phyloP scores from a whole-genome alignment of 2,329 filamentous ascomycete genomes.

The Fusarium phyllophilum region DNA sequence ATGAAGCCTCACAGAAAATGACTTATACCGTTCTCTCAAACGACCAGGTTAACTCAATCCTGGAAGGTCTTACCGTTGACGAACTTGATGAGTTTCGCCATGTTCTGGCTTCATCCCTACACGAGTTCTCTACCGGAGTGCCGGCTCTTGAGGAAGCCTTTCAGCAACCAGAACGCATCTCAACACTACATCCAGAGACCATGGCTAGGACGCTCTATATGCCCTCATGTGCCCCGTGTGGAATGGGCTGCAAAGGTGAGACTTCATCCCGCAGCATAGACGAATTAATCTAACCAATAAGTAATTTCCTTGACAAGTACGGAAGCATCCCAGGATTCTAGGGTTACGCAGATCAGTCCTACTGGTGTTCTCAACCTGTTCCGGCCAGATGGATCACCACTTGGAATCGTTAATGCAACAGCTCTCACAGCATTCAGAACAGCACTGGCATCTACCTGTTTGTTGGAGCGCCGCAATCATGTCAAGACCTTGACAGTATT shows the following conservation, averaged over 20 bases:
- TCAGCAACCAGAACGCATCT: slow-evolving; percentile 66
- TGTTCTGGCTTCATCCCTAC: slow-evolving; percentile 62
- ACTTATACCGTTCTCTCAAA: slow-evolving; percentile 68
- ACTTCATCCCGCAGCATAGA: not conserved
- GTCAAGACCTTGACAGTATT: slow-evolving; percentile 86
- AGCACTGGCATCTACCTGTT: slow-evolving; percentile 74
- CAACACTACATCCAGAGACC: slow-evolving; percentile 58
- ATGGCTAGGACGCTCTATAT: slow-evolving; percentile 76
- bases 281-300: slow-evolving; percentile 41
- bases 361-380: slow-evolving; percentile 78
- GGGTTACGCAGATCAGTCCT: slow-evolving; percentile 56
- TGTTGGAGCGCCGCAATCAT: slow-evolving; percentile 71
- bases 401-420: slow-evolving; percentile 77
- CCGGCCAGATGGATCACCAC: slow-evolving; percentile 67
- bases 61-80: slow-evolving; percentile 62
- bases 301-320: slow-evolving; percentile 71
- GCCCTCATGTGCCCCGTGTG: slow-evolving; percentile 72
- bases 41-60: slow-evolving; percentile 62
- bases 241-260: slow-evolving; percentile 75
- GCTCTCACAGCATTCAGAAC: slow-evolving; percentile 85
- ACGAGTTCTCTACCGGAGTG: slow-evolving; percentile 70
- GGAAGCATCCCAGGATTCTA: slow-evolving; percentile 42
- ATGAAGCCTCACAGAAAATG: slow-evolving; percentile 53
- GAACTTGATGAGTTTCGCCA: slow-evolving; percentile 65
- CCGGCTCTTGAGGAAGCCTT: slow-evolving; percentile 57